Conservation (phyloP, 768 basidiomycete species). For the Cystobasidium ongulense region DNA sequence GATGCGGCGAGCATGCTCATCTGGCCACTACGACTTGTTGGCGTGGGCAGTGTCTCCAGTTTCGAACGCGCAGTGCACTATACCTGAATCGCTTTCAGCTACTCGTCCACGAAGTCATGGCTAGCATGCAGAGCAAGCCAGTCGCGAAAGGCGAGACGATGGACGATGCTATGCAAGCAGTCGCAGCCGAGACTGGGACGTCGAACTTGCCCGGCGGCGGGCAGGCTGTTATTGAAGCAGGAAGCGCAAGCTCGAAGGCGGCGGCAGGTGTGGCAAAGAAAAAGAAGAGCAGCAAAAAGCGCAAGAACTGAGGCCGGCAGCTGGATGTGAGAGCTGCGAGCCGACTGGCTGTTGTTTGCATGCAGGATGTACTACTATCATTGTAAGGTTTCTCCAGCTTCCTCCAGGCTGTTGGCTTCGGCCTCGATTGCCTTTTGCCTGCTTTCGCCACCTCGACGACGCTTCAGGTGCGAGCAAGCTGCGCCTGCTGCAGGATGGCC, state of each 20-base stretch:
- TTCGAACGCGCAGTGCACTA: slow-evolving; percentile 87
- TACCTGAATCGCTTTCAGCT: slow-evolving; percentile 94
- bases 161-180: neutral
- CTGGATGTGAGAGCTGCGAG: neutral
- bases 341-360: no score
- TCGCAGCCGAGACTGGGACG: neutral
- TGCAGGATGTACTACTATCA: no score
- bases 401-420: neutral
- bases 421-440: neutral
- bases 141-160: neutral
- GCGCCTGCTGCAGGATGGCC: neutral
- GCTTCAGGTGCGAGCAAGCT: neutral
- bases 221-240: neutral
- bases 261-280: neutral
- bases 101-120: slow-evolving; percentile 49
- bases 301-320: slow-evolving; percentile 2
- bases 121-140: neutral
- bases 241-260: neutral
- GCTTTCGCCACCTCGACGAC: neutral
- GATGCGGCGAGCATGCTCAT: neutral
- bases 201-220: neutral
- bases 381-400: no score
- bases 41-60: slow-evolving; percentile 74
- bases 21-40: neutral
- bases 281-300: slow-evolving; percentile 11